Percentiles rank a stretch among this genome's conserved stretches.
Conservation (phyloP, 179 eudicot species). For the Silene vulgaris region DNA sequence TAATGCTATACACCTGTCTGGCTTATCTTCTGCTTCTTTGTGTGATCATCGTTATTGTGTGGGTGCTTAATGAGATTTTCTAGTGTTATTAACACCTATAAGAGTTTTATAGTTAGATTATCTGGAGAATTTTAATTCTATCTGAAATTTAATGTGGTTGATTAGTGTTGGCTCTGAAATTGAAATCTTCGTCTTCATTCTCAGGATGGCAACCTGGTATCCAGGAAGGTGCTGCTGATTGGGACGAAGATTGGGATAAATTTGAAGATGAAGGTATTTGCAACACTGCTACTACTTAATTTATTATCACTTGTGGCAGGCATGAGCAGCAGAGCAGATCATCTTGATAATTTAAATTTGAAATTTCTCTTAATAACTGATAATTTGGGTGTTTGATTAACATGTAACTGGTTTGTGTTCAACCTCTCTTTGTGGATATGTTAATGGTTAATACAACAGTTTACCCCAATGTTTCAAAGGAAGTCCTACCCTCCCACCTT, state of each 20-base stretch:
- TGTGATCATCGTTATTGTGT: slow-evolving; percentile 1
- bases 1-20: slow-evolving; percentile 29
- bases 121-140: not conserved
- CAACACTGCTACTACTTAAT: not conserved
- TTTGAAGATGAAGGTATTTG: slow-evolving; percentile 89
- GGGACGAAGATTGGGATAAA: slow-evolving; percentile 95
- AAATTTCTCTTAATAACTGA: not conserved
- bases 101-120: not conserved
- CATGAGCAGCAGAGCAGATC: not conserved
- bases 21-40: slow-evolving; percentile 12
- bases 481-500: slow-evolving; percentile 2
- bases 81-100: not conserved
- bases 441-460: not conserved
- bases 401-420: not conserved
- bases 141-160: not conserved
- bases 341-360: not conserved
- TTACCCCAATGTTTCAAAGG: not conserved
- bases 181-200: slow-evolving; percentile 14
- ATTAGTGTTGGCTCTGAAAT: slow-evolving; percentile 13
- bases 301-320: not conserved
- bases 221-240: slow-evolving; percentile 87
- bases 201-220: slow-evolving; percentile 96
- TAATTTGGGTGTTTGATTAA: not conserved
- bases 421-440: not conserved
- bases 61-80: not conserved